phyloP scores from a whole-genome alignment of 2,329 filamentous ascomycete species.

The Ramularia endophylla region DNA sequence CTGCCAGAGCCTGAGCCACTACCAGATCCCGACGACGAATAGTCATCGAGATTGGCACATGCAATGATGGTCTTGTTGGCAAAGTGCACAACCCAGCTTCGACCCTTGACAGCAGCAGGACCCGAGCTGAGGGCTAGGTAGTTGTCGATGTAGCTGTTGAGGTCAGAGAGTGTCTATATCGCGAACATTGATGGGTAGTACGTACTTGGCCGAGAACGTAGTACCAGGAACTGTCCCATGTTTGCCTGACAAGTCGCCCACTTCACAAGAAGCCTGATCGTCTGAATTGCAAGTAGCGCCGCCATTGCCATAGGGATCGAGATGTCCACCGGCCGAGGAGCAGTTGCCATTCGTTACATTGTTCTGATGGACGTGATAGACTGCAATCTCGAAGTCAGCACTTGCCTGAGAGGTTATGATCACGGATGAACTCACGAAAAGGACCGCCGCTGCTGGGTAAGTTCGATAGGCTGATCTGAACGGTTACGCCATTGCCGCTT shows the following conservation, averaged over 20 bases:
- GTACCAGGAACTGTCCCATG: conserved; percentile 34
- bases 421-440: conserved; percentile 32
- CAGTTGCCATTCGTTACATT: conserved; percentile 40
- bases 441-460: conserved; percentile 39
- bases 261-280: conserved; percentile 37
- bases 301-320: conserved; percentile 41
- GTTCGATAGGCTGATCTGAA: conserved; percentile 36
- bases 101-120: conserved; percentile 45
- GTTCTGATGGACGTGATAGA: conserved; percentile 43
- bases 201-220: conserved; percentile 28
- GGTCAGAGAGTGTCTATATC: not conserved
- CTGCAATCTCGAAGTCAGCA: conserved; percentile 18
- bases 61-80: conserved; percentile 49
- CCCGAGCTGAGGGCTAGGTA: conserved; percentile 43
- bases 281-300: conserved; percentile 32
- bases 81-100: conserved; percentile 50
- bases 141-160: conserved; percentile 41
- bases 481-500: conserved; percentile 34
- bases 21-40: conserved; percentile 14
- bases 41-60: conserved; percentile 50
- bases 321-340: conserved; percentile 35
- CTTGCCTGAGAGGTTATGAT: not conserved
- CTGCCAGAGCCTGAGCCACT: conserved; percentile 7
- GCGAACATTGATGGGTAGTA: not conserved
- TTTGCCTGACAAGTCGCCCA: conserved; percentile 43